phyloP scores from a whole-genome alignment of 2,329 filamentous ascomycete genomes.

The Alternaria novae-zelandiae region DNA sequence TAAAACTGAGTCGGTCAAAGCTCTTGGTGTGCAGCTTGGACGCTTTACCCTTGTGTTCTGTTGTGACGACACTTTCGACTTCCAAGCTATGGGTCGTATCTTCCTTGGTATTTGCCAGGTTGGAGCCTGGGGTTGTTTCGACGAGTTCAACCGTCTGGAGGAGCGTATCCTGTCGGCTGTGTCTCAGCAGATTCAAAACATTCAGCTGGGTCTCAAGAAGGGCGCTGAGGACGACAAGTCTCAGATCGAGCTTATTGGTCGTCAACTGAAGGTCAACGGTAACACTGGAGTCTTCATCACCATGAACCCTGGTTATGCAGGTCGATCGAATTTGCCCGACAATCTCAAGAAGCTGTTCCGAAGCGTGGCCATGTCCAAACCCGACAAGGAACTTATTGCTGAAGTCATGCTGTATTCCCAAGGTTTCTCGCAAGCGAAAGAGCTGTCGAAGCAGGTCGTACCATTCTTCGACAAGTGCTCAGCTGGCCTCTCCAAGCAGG shows the following conservation, averaged over 20 bases:
- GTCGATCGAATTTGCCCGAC: constrained; percentile 95
- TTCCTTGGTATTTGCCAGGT: constrained; percentile 99
- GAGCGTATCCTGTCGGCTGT: constrained; percentile 97
- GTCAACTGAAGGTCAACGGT: constrained; percentile 84
- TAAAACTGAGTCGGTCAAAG: constrained; percentile 99
- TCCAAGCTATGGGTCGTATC: constrained; percentile 99
- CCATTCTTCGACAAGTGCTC: constrained; percentile 97
- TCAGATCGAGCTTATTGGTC: constrained; percentile 92
- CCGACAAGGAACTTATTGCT: constrained; percentile 98
- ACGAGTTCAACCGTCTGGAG: constrained; percentile 99
- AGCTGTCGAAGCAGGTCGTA: constrained; percentile 91
- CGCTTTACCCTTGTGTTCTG: constrained; percentile 99
- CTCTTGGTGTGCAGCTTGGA: constrained; percentile 92
- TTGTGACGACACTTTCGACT: constrained; percentile 99
- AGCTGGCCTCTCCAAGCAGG: constrained; percentile 84
- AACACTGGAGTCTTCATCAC: constrained; percentile 99
- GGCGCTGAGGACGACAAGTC: constrained; percentile 79
- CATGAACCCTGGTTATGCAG: constrained; percentile 99
- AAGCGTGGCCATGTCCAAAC: constrained; percentile 99
- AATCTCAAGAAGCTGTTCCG: constrained; percentile 99
- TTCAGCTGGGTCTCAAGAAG: constrained; percentile 92
- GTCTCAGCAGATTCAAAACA: constrained; percentile 99
- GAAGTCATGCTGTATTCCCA: constrained; percentile 99
- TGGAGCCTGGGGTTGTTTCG: constrained; percentile 99
- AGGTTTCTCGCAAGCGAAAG: constrained; percentile 95